Evolutionary conservation across 345 rosid species (phyloP).

Genomic region (Populus tremula): DNA sequence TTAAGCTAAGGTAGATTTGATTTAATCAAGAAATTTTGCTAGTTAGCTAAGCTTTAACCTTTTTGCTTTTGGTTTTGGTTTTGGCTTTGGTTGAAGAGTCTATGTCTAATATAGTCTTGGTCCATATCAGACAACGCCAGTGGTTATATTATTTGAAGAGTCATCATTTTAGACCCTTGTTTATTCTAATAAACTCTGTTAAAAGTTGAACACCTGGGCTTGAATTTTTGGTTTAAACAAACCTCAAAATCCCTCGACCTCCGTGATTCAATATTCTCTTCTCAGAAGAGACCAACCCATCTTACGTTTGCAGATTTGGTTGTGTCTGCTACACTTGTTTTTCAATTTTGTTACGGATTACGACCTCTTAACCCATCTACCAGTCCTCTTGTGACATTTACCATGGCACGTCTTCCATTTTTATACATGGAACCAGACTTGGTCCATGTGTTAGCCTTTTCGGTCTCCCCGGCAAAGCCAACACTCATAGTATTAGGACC

Average conservation of each 20-base stretch:
- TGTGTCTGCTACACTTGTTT: neutral
- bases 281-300: neutral
- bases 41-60: neutral
- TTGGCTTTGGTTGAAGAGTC: neutral
- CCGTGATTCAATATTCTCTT: conserved; percentile 9
- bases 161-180: neutral
- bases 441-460: neutral
- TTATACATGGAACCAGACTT: neutral
- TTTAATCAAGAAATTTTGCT: neutral
- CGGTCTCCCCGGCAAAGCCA: neutral
- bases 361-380: conserved; percentile 2
- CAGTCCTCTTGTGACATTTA: neutral
- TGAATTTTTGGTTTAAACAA: neutral
- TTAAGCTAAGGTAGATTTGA: neutral
- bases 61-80: neutral
- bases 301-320: conserved; percentile 4
- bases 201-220: neutral
- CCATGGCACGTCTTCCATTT: too few relatives aligned
- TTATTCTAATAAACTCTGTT: neutral
- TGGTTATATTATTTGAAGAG: neutral
- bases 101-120: neutral
- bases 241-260: neutral
- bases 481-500: neutral
- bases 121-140: neutral
- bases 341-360: neutral